Evolutionary conservation across 148 eudicot genomes (phyloP).

Genomic region (Nepenthes mirabilis): DNA sequence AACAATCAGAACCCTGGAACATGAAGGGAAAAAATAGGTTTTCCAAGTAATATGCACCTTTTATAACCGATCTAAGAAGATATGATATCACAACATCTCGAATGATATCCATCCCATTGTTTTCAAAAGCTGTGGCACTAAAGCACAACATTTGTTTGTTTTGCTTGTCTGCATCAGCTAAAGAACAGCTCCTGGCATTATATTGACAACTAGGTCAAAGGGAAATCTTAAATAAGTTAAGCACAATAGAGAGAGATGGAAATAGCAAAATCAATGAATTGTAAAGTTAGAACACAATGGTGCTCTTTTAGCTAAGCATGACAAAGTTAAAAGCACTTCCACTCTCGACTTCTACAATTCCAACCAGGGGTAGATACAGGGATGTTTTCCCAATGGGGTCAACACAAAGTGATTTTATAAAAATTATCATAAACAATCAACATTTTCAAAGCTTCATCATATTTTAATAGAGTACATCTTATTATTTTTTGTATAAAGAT

Average conservation of each 20-base stretch:
- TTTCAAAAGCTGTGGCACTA: conserved; percentile 34
- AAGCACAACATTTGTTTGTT: conserved; percentile 33
- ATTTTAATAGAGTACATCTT: too few relatives aligned
- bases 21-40: neutral
- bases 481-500: too few relatives aligned
- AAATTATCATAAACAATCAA: too few relatives aligned
- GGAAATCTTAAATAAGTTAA: neutral
- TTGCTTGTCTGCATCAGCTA: conserved; percentile 18
- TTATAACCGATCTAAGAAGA: conserved; percentile 51
- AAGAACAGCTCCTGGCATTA: conserved; percentile 36
- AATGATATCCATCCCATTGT: conserved; percentile 27
- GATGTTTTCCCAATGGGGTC: too few relatives aligned
- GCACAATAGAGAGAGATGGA: neutral
- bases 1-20: neutral
- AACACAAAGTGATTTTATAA: too few relatives aligned
- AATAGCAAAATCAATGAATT: neutral
- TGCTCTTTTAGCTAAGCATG: neutral
- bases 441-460: too few relatives aligned
- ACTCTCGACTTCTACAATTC: neutral
- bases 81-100: conserved; percentile 50
- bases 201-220: conserved; percentile 7
- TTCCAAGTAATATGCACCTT: conserved; percentile 27
- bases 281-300: neutral
- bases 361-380: too few relatives aligned
- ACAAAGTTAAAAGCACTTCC: neutral